Percentiles rank a stretch among this genome's conserved stretches.
Evolutionary conservation across 176 grass and related monocot genomes (phyloP).

Genomic region (Zea mays): Zm-B73-REFERENCE-NAM-5.0 NC_050097.1:18296001-18296500

Average conservation of each 20-base stretch:
- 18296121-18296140: not conserved
- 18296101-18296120: not conserved
- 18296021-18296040: not conserved
- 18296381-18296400: not conserved
- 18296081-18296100: not conserved
- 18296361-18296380: conserved; percentile 13
- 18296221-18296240: no score
- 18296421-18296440: conserved; percentile 26
- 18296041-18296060: not conserved
- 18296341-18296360: not conserved
- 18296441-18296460: conserved; percentile 19
- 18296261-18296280: not conserved
- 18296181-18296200: no score
- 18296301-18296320: not conserved
- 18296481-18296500: not conserved
- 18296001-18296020: no score
- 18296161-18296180: no score
- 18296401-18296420: not conserved
- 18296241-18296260: not conserved
- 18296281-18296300: not conserved
- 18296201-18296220: no score
- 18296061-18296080: not conserved
- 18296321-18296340: conserved; percentile 6
- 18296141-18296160: no score
- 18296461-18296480: conserved; percentile 13